Percentiles rank a stretch among this genome's conserved stretches.
These are phyloP conservation scores for Hypoxylon sp. DNA, from an alignment of 2,329 filamentous ascomycete species.

Conservation along the genomic window DNA sequence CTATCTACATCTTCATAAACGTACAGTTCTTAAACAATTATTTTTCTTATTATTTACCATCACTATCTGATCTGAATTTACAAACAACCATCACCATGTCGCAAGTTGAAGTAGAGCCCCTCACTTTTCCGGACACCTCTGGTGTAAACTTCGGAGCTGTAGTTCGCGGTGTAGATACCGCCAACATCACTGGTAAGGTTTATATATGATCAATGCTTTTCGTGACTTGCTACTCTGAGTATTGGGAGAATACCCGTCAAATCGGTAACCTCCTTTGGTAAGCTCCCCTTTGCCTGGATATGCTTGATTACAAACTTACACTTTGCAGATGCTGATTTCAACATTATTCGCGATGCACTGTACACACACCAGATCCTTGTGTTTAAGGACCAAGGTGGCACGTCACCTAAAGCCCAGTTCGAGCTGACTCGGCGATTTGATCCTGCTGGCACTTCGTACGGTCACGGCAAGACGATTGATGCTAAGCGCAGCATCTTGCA, in stretches of 20 bases:
- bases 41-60: background rate
- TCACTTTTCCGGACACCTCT: conserved; percentile 50
- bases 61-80: too few species aligned
- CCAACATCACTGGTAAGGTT: conserved; percentile 67
- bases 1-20: too few species aligned
- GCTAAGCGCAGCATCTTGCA: conserved; percentile 71
- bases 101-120: conserved; percentile 49
- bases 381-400: conserved; percentile 71
- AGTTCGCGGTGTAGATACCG: conserved; percentile 65
- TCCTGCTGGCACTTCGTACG: conserved; percentile 70
- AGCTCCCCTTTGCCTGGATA: conserved; percentile 41
- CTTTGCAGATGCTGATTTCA: conserved; percentile 68
- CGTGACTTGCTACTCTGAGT: conserved; percentile 31
- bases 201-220: conserved; percentile 1
- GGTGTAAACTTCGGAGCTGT: conserved; percentile 67
- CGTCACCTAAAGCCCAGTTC: conserved; percentile 76
- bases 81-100: too few species aligned
- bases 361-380: conserved; percentile 75
- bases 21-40: too few species aligned
- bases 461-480: conserved; percentile 79
- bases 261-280: conserved; percentile 68
- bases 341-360: conserved; percentile 68
- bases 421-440: conserved; percentile 79
- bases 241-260: conserved; percentile 63
- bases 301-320: conserved; percentile 27